Base-by-base conservation (phyloP, 768 basidiomycete species). In the Pilatotrama ljubarskyi region DNA sequence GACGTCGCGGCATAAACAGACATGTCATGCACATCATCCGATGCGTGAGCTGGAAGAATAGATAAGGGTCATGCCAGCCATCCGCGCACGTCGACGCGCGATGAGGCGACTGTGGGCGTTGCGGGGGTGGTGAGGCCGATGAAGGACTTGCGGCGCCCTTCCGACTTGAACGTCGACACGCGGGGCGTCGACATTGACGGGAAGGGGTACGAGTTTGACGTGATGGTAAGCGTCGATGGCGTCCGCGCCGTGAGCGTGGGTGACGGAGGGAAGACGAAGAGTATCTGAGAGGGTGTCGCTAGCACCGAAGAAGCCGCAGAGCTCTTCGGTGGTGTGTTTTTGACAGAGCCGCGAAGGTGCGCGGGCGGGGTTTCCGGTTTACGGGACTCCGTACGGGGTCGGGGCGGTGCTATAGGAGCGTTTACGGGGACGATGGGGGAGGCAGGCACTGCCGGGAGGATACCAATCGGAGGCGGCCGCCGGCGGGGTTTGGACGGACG, bases 231-330 rank as follows among this genome's bases (percentile, higher is more conserved):
- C 36, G 91, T 89, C 47, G 90, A 89, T 25, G 92, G 90, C 51
- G 88, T 91, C 38, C 75, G 82, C 44, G 84, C 61, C 67, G 78
- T 79, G 48, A 69, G 66, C 26, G 72, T 80, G 73, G 83, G 90
- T 5, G 91, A 93, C 32, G 91, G 90, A 1, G 91, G 91, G 69
- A 93, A 93, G 37, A 93, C 86, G 66, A 93, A 93, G 46, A 93
- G 78, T 0, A 91, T 93, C 70, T 93, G 92, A 1, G 91, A 90
- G 32, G 89, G 88, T 35, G 86, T 82, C 46, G 78, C 72, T 38
- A 77, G 68, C 37, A 51, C 36, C 24, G 65, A 55, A 32, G 55
- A 42, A 29, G 43, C 25, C 24, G 43, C 25, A 47, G 43, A 54
- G 51, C 56, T 59, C 54, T 68, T 68, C 52, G 69, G 72, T 20